Base-by-base conservation (phyloP, 2,329 filamentous ascomycete genomes). In the Trichoderma hamatum region DNA sequence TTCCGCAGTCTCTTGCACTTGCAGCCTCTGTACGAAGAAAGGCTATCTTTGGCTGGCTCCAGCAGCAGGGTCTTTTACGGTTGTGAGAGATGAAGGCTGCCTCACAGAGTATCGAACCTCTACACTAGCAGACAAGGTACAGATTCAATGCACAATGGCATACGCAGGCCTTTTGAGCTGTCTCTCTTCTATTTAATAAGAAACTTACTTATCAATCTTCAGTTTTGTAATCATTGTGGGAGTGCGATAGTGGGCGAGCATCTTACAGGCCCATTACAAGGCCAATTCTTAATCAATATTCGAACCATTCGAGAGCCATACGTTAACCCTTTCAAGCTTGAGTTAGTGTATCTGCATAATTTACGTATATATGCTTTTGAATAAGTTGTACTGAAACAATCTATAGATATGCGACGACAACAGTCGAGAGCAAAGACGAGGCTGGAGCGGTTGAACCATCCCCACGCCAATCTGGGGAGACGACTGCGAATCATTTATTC, bases 181-280 rank as follows among this genome's bases (percentile, higher is more conserved):
- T 0, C 2, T 2, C 4, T 21, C 14, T 1, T 6, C 10, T 49
- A 11, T 51, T n/a, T 26, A 11, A 32, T 49, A 7, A 26, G 1
- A 46, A 43, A 1, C 2, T 14, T 19, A 3, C 3, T n/a, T 16
- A 21, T n/a, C 14, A 36, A 16, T 21, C n/a, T 16, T 21, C 39
- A 77, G 77, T 78, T 78, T 54, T 78, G 77, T 67, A 49, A 46
- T 1, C 21, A 70, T 3, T 79, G 77, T 39, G 76, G 74, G 1
- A 78, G 74, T 1, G 72, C 73, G 5, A 39, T 78, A 0, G 69
- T 70, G 1, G 75, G 74, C 19, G 70, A 73, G 54, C 76, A 79
- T 67, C 30, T 51, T 1, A 56, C 46, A 0, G 77, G 77, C 1
- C 69, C 73, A 0, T 61, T 75, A 19, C 49, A 46, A 16, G 75